These are phyloP conservation scores for Yamadazyma mexicana DNA, from an alignment of 1,139 yeast species.

Conservation along the genomic window DNA sequence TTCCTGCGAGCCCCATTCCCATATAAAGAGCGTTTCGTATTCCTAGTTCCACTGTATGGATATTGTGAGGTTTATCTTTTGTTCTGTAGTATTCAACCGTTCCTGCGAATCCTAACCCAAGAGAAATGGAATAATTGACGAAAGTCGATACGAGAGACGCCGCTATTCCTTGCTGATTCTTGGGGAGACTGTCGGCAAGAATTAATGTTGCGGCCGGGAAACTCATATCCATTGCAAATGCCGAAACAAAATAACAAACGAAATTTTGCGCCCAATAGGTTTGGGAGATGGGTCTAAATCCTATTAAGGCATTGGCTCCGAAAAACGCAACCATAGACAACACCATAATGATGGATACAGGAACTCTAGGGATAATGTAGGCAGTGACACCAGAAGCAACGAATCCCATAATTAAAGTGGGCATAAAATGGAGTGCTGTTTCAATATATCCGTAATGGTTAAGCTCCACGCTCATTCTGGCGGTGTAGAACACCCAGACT, in stretches of 20 bases:
- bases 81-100: slow-evolving; percentile 52
- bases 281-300: slow-evolving; percentile 14
- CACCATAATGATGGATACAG: slow-evolving; percentile 44
- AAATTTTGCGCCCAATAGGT: slow-evolving; percentile 39
- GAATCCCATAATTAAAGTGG: slow-evolving; percentile 42
- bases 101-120: slow-evolving; percentile 67
- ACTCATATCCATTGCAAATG: slow-evolving; percentile 66
- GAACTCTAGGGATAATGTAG: slow-evolving; percentile 32
- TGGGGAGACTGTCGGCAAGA: slow-evolving; percentile 51
- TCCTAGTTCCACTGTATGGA: slow-evolving; percentile 31
- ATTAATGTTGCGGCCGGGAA: slow-evolving; percentile 63
- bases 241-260: slow-evolving; percentile 44
- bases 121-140: slow-evolving; percentile 61
- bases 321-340: slow-evolving; percentile 28
- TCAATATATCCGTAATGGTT: slow-evolving; percentile 33
- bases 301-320: slow-evolving; percentile 13
- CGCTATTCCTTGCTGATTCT: slow-evolving; percentile 61
- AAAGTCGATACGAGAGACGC: slow-evolving; percentile 63
- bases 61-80: slow-evolving; percentile 20
- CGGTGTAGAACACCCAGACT: slow-evolving; percentile 51
- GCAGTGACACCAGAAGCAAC: slow-evolving; percentile 49
- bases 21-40: slow-evolving; percentile 46
- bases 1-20: slow-evolving; percentile 54
- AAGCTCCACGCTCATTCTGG: slow-evolving; percentile 33
- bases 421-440: slow-evolving; percentile 40